Evolutionary conservation across 495 filamentous ascomycete genomes (phyloP).

Genomic region (Trichoderma asperelloides): DNA sequence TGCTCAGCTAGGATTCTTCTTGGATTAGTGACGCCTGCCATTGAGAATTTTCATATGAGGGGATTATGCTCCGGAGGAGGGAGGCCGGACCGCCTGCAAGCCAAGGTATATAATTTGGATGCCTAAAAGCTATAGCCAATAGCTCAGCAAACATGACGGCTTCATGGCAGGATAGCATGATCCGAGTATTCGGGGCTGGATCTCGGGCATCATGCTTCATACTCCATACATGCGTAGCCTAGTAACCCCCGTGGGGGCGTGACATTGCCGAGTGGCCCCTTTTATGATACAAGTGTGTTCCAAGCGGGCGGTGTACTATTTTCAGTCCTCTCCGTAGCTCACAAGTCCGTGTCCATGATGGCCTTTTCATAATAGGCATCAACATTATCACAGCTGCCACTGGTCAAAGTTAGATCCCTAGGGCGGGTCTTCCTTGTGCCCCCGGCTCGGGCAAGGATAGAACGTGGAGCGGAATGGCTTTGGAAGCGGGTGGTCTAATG

Average conservation of each 20-base stretch:
- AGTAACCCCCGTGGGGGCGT: not conserved
- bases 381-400: conserved; percentile 1
- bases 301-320: not conserved
- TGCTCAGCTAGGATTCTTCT: not conserved
- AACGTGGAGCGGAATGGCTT: not conserved
- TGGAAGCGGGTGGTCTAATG: not conserved
- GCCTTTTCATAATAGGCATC: not conserved
- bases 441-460: not conserved
- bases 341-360: not conserved
- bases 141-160: not conserved
- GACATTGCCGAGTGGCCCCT: not conserved
- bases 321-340: not conserved
- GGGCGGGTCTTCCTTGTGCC: not conserved
- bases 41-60: not conserved
- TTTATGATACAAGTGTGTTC: not conserved
- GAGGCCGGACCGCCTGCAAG: not conserved
- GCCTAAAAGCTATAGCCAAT: conserved; percentile 1
- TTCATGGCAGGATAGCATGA: not conserved
- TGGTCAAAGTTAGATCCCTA: not conserved
- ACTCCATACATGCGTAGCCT: not conserved
- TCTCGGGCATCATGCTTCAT: not conserved
- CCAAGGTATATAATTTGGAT: not conserved
- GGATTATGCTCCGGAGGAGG: not conserved
- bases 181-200: not conserved
- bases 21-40: not conserved